phyloP scores from a whole-genome alignment of 805 yeast species.

The Hanseniaspora lindneri region DNA sequence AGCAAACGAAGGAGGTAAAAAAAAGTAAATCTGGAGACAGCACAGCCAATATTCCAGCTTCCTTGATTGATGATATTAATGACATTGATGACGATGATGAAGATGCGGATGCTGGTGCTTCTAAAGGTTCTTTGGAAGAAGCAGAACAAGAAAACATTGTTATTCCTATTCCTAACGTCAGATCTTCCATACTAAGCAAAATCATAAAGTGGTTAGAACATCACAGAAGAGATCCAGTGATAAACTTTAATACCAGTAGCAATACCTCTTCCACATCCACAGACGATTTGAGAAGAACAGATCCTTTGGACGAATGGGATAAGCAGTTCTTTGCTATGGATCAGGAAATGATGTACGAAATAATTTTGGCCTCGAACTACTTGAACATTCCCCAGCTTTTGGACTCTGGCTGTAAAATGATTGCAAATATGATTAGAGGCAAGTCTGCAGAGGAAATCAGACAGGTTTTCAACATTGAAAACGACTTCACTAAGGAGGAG shows the following conservation, averaged over 20 bases:
- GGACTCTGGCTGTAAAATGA: slow-evolving; percentile 69
- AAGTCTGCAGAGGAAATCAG: slow-evolving; percentile 71
- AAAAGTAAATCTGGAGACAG: not conserved
- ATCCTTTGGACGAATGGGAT: slow-evolving; percentile 93
- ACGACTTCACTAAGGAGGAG: slow-evolving; percentile 77
- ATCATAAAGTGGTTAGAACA: slow-evolving; percentile 96
- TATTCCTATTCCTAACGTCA: slow-evolving; percentile 82
- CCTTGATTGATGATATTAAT: slow-evolving; percentile 12
- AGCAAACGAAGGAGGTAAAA: slow-evolving; percentile 4
- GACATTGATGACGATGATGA: slow-evolving; percentile 30
- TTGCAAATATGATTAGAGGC: slow-evolving; percentile 74
- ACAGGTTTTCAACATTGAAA: slow-evolving; percentile 66
- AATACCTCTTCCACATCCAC: slow-evolving; percentile 10
- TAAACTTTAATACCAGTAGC: slow-evolving; percentile 46
- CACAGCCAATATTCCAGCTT: not conserved
- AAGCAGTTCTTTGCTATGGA: slow-evolving; percentile 86
- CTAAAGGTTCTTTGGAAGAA: slow-evolving; percentile 41
- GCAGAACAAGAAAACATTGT: slow-evolving; percentile 53
- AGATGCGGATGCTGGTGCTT: slow-evolving; percentile 48
- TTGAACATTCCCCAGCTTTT: slow-evolving; percentile 61
- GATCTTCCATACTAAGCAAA: slow-evolving; percentile 74
- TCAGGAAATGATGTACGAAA: slow-evolving; percentile 77
- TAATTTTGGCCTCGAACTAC: slow-evolving; percentile 70
- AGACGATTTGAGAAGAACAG: slow-evolving; percentile 73
- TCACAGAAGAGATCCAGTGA: slow-evolving; percentile 68